Conservation (phyloP, 305 asterid species). For the Coffea humblotiana region DNA sequence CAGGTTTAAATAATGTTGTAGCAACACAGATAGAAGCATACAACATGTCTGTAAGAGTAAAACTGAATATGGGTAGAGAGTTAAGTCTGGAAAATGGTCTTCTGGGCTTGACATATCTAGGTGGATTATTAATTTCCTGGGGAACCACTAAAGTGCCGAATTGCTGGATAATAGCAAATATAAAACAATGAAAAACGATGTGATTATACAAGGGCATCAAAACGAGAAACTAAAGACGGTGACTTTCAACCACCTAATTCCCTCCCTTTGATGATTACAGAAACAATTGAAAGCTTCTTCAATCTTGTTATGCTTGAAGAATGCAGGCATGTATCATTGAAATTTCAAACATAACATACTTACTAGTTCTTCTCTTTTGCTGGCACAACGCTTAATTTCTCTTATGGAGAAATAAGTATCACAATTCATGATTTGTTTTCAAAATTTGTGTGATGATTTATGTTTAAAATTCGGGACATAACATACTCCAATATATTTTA, state of each 20-base stretch:
- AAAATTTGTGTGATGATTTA: neutral
- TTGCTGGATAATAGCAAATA: neutral
- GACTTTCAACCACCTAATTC: too few species aligned
- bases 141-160: neutral
- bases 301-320: neutral
- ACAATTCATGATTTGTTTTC: too few species aligned
- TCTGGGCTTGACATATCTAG: neutral
- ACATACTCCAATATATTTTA: neutral
- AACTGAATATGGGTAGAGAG: neutral
- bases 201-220: too few species aligned
- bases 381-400: neutral
- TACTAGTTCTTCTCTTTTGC: neutral
- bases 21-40: neutral
- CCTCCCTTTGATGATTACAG: neutral
- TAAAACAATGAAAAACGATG: neutral
- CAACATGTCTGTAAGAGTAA: too few species aligned
- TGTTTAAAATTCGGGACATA: neutral
- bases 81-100: neutral
- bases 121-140: neutral
- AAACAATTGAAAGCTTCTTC: neutral
- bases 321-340: neutral
- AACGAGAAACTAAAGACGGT: neutral
- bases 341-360: neutral
- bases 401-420: too few species aligned
- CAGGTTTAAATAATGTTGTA: neutral